These are phyloP conservation scores for Forsythia suspensa DNA, from an alignment of 257 asterid genomes.

Conservation along the genomic window DNA sequence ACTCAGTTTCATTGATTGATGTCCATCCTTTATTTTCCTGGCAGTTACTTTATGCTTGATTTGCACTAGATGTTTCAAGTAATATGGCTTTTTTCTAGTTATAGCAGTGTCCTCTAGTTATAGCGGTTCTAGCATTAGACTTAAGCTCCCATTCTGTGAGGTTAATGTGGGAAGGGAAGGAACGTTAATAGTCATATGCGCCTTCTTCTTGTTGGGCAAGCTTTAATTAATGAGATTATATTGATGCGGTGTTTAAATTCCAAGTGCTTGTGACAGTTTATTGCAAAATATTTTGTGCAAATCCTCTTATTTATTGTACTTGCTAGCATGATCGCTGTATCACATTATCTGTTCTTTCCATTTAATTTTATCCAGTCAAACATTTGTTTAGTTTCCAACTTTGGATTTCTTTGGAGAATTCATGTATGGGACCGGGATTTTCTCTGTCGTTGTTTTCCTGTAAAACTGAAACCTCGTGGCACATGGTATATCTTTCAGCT, in stretches of 20 bases:
- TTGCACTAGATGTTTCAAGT: neutral
- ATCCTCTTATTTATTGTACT: neutral
- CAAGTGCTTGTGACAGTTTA: neutral
- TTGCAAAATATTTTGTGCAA: neutral
- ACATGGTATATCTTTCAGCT: conserved; percentile 56
- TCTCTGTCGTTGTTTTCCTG: neutral
- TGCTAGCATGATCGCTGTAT: neutral
- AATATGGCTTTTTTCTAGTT: neutral
- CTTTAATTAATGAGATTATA: neutral
- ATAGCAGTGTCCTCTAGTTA: neutral
- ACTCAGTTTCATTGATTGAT: neutral
- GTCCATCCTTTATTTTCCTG: neutral
- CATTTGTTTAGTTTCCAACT: neutral
- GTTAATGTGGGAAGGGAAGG: neutral
- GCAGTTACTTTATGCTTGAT: neutral
- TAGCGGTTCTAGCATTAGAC: neutral
- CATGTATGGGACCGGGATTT: conserved; percentile 1
- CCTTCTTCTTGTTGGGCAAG: neutral
- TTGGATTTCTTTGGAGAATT: neutral
- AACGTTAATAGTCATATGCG: neutral
- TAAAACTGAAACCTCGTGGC: conserved; percentile 23
- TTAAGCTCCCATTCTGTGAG: neutral
- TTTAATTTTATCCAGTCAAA: conserved; percentile 6
- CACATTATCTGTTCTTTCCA: neutral
- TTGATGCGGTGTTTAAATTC: neutral